Evolutionary conservation across 495 filamentous ascomycete species (phyloP), one percentile per base, ranked within the genome.

Genomic region (Daldinia childiae): DNA sequence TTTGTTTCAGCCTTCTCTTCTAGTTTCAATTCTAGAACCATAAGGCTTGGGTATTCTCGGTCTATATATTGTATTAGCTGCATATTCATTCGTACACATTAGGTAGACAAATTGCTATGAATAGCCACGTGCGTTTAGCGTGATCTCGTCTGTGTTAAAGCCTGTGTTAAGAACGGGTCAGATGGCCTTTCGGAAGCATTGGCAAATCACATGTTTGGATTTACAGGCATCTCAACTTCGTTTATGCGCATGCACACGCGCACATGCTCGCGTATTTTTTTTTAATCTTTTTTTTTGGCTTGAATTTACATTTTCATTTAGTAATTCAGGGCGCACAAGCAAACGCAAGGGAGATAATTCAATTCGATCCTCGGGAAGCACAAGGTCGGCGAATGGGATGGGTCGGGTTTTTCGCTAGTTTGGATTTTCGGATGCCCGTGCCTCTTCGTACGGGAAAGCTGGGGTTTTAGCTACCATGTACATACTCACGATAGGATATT

Each of bases 1-100:
- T 15, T 11, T 54, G 27, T 54, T 30, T 54, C 50, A 54, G 26
- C 26, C 24, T 30, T 54, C 15, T 54, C 50, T 54, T 54, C 50
- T 9, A 29, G 50, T 7, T 54, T 7, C 14, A n/a, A 24, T 21
- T 24, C 43, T 21, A 48, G 19, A 48, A 48, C 43, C 43, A 11
- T 21, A 11, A 24, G 43, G 19, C 43, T 24, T 48, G 17, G 9
- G 8, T 48, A 24, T 21, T 24, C 19, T 48, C 43, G 19, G 43
- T 48, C 19, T 48, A 8, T 4, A 19, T 2, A 4, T 21, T 24
- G 9, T 6, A 11, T 48, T 24, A 11, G 19, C 43, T 21, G 7
- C 9, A 24, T 48, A 48, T 48, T 48, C 3, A 11, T 48, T 48
- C 4, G 8, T 4, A 11, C 9, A 5, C 24, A 0, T 21, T 48